Base-by-base conservation (phyloP, 2,329 filamentous ascomycete genomes). In the Arthrobotrys sphaeroides region DNA sequence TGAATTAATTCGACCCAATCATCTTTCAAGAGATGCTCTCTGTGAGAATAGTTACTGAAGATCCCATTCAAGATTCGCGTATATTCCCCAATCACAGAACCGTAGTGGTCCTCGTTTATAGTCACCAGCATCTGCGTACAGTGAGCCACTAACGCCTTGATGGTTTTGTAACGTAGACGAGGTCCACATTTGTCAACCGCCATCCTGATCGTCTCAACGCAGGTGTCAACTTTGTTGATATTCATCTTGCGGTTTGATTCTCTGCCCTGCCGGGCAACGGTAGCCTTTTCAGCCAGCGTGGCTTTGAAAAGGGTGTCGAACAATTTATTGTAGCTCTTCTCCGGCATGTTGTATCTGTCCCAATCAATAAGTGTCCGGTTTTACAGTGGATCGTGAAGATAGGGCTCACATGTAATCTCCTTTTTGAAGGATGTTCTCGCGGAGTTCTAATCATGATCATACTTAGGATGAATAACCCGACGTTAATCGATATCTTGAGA, bases 311-410 rank as follows among this genome's bases (percentile, higher is more conserved):
- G 84, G 0, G 88, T 87, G 80, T 97, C 93, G 79, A 92, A 92
- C 45, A 97, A 89, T 73, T 88, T 87, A 80, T 95, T 90, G 78
- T 91, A 96, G n/a, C 87, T 87, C 81, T 91, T 91, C 81, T 96
- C 92, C 49, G 87, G 87, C 33, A 97, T 84, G 4, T 76, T 57
- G 18, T 75, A 72, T 51, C 74, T 78, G 40, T 38, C 47, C 53
- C 22, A 72, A 28, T 16, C 36, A 16, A 53, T 78, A 62, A 78
- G 72, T 78, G 60, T 77, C 78, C 72, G 47, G 49, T 59, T 24
- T 26, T 22, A 12, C 18, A n/a, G 40, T 13, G n/a, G 5, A 16
- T 42, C 16, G 26, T 4, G 3, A 12, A 10, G n/a, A 3, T 33
- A 20, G 22, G 26, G 47, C 75, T 60, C 77, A 79, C 78, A 72